Base-by-base conservation (phyloP, 331 rosid species). In the Erythrophleum ivorense region DNA sequence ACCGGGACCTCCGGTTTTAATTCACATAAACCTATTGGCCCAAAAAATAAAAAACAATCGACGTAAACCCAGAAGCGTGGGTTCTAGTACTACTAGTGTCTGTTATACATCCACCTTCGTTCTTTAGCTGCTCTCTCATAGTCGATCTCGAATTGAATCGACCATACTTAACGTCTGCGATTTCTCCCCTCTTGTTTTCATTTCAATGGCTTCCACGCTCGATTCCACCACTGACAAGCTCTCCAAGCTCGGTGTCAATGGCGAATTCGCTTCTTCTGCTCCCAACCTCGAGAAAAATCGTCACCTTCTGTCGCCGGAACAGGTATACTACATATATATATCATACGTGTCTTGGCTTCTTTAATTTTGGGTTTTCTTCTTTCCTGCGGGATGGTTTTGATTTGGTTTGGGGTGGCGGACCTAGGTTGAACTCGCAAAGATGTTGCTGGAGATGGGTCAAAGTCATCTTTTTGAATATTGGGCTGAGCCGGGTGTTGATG, bases 401-500 rank as follows among this genome's bases (percentile, higher is more conserved):
- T 72, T 82, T 46, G 63, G 33, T 41, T 33, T 76, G 76, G 58
- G 79, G 81, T 54, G 76, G 19, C 57, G 71, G 80, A 59, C 1
- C 60, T 82, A 95, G 98, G 83, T 88, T 89, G 90, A 89, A 70
- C 78, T 92, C 83, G 94, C 88, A 63, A 92, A 89, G 77, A 41
- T 80, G 78, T 67, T 93, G 81, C 41, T 91, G 85, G 88, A 89
- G 18, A 81, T 82, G 67, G 95, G 88, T 10, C 98, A 95, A 81
- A 85, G 48, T 40, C 99, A 93, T 67, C 73, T 95, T 55, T 95
- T 95, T 77, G 82, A 83, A 84, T 85, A 91, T 73, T 95, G 98
- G 99, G 85, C 92, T 2, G 86, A 81, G 84, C 95, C 97, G 6
- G 95, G 95, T 15, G 91, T 86, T 29, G 98, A 92, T 33, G 95